Evolutionary conservation across 192 early-diverging fungal species (phyloP).

Genomic region (Podila epicladia): DNA sequence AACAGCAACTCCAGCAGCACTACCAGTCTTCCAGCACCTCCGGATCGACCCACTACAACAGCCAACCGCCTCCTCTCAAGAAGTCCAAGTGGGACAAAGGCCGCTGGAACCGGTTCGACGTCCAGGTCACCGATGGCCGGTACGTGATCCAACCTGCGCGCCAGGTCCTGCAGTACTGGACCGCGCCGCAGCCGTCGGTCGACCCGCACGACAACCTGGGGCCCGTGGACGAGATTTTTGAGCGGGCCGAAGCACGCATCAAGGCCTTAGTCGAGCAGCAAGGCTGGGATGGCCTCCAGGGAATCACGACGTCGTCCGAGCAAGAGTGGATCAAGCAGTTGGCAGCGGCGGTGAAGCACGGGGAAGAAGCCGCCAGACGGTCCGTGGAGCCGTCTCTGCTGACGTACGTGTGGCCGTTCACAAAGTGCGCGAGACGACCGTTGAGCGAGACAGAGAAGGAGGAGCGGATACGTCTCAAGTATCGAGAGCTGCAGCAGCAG

Average conservation of each 20-base stretch:
- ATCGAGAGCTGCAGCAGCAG: constrained; percentile 18
- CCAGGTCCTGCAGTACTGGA: constrained; percentile 37
- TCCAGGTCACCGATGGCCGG: constrained; percentile 29
- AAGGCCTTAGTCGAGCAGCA: constrained; percentile 4
- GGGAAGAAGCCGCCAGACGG: constrained; percentile 14
- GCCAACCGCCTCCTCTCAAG: not conserved
- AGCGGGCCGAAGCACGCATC: constrained; percentile 14
- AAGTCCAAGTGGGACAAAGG: constrained; percentile 22
- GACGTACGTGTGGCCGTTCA: constrained; percentile 4
- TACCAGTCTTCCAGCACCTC: not conserved
- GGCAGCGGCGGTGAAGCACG: constrained; percentile 27
- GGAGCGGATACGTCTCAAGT: constrained; percentile 21
- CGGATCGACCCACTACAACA: not conserved
- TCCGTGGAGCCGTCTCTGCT: constrained; percentile 2
- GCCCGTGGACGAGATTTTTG: constrained; percentile 16
- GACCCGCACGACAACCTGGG: constrained; percentile 29
- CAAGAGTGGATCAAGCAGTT: constrained; percentile 28
- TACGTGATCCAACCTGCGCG: not conserved
- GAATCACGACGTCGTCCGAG: constrained; percentile 21
- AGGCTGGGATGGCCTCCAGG: constrained; percentile 35
- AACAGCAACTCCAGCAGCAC: not conserved
- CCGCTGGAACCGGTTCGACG: constrained; percentile 35
- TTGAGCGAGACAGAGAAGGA: constrained; percentile 9
- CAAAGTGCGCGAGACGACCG: not conserved
- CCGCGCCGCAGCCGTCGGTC: constrained; percentile 8